These are phyloP conservation scores for Castanea sativa DNA, from an alignment of 306 rosid species.

Conservation along the genomic window DNA sequence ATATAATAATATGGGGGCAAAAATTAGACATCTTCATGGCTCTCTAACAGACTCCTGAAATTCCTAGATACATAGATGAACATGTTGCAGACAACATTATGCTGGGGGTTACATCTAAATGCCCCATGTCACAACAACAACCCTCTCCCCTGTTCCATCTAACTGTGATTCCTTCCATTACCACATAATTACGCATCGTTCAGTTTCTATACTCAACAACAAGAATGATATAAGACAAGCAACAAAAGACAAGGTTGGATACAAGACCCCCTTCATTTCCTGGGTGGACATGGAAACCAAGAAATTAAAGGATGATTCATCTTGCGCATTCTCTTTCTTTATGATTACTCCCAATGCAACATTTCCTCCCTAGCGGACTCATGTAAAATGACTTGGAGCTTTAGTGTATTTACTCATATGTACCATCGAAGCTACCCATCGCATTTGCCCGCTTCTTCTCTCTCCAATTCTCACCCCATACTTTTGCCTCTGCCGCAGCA, in stretches of 20 bases:
- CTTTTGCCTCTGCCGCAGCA: slow-evolving; percentile 92
- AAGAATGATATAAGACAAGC: slow-evolving; percentile 37
- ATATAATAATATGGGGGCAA: slow-evolving; percentile 41
- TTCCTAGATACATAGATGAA: slow-evolving; percentile 46
- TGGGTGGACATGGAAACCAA: slow-evolving; percentile 41
- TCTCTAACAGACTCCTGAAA: slow-evolving; percentile 41
- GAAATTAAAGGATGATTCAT: slow-evolving; percentile 35
- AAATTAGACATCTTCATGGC: slow-evolving; percentile 54
- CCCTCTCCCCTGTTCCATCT: background rate
- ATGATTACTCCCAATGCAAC: slow-evolving; percentile 36
- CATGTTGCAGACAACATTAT: slow-evolving; percentile 39
- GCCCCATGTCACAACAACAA: slow-evolving; percentile 45
- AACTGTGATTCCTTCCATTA: slow-evolving; percentile 18
- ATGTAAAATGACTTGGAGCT: slow-evolving; percentile 20
- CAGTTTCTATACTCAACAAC: slow-evolving; percentile 34
- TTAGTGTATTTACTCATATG: slow-evolving; percentile 56
- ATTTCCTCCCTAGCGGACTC: slow-evolving; percentile 26
- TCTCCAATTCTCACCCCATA: slow-evolving; percentile 98
- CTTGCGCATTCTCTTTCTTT: slow-evolving; percentile 26
- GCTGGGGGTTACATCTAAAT: slow-evolving; percentile 36
- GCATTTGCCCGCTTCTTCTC: slow-evolving; percentile 78
- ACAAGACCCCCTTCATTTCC: slow-evolving; percentile 31
- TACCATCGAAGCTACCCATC: slow-evolving; percentile 83
- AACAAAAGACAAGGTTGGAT: slow-evolving; percentile 41
- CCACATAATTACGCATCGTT: slow-evolving; percentile 16